Evolutionary conservation across 2,329 filamentous ascomycete species (phyloP).

Genomic region (Neospermospora avenae): DNA sequence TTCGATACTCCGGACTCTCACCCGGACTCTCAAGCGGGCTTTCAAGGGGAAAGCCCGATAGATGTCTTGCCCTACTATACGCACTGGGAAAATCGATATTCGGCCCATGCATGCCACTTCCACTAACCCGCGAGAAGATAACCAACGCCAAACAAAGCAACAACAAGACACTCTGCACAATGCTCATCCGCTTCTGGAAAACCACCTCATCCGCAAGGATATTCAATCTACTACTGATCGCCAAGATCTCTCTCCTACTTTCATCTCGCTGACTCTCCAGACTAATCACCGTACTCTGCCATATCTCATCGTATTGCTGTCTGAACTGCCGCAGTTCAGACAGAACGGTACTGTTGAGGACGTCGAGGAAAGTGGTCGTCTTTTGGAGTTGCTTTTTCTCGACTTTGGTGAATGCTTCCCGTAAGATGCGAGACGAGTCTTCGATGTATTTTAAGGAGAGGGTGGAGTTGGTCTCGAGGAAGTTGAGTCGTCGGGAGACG

Average conservation of each 20-base stretch:
- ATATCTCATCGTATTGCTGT: constrained; percentile 90
- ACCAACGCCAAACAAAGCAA: constrained; percentile 84
- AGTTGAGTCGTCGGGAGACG: constrained; percentile 85
- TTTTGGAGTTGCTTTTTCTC: constrained; percentile 86
- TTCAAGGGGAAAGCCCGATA: constrained; percentile 16
- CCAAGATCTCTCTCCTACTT: constrained; percentile 77
- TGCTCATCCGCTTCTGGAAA: constrained; percentile 86
- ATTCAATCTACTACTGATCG: constrained; percentile 75
- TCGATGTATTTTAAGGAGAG: constrained; percentile 94
- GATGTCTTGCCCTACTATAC: constrained; percentile 22
- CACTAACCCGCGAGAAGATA: constrained; percentile 65
- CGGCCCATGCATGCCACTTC: constrained; percentile 24
- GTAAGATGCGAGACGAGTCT: constrained; percentile 86
- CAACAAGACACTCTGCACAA: constrained; percentile 84
- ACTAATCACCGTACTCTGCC: constrained; percentile 92
- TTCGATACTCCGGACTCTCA: constrained; percentile 24
- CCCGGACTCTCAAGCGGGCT: constrained; percentile 28
- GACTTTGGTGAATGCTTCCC: constrained; percentile 80
- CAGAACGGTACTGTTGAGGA: constrained; percentile 83
- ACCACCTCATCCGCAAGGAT: constrained; percentile 90
- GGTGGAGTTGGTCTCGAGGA: constrained; percentile 89
- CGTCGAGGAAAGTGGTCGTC: constrained; percentile 75
- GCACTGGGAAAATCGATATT: constrained; percentile 26
- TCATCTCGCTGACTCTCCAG: constrained; percentile 85
- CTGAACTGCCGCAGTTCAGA: constrained; percentile 74